Base-by-base conservation (phyloP, 2,329 filamentous ascomycete genomes). In the Fusarium sp. region DNA sequence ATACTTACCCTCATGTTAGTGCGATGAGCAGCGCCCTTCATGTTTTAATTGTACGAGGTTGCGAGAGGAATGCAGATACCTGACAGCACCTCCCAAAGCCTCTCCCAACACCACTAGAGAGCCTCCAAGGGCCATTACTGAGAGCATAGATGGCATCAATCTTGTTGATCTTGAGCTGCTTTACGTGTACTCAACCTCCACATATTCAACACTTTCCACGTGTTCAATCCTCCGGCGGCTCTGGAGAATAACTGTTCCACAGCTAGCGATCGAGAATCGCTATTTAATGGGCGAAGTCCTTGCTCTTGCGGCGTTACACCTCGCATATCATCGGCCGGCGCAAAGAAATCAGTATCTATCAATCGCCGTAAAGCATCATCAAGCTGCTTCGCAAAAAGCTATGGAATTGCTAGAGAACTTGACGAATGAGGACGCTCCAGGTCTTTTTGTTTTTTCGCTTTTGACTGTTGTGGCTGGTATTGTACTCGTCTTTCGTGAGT, bases 11-110 rank as follows among this genome's bases (percentile, higher is more conserved):
- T 7, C 13, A 28, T 4, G 26, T 18, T 31, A 55, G 52, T 55
- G 52, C 15, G 52, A 55, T 22, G 43, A 55, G 52, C n/a, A 31
- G n/a, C 24, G 52, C 4, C 52, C 52, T 39, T 43, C 52, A 6
- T 55, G 43, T 34, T 55, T 50, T 43, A 55, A 55, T 10, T 55
- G 52, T 45, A 50, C 20, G 28, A 55, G 43, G n/a, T 26, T 55
- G 3, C 33, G 36, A 6, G 43, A 38, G 28, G n/a, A 39, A 11
- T 55, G 52, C 22, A 49, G n/a, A 6, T 39, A 55, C 20, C 4
- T 55, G 14, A 22, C 15, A 7, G 22, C 33, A 5, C 31, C 52
- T 1, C 28, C 33, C 13, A 55, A 55, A 10, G 50, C 39, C 7
- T 28, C 26, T 10, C 7, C 6, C 10, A 28, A 3, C 26, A 10